A percentile compares a stretch with the other conserved stretches of the same genome.
Conservation (phyloP, 2,329 filamentous ascomycete species). For the Cercospora sp. region DNA sequence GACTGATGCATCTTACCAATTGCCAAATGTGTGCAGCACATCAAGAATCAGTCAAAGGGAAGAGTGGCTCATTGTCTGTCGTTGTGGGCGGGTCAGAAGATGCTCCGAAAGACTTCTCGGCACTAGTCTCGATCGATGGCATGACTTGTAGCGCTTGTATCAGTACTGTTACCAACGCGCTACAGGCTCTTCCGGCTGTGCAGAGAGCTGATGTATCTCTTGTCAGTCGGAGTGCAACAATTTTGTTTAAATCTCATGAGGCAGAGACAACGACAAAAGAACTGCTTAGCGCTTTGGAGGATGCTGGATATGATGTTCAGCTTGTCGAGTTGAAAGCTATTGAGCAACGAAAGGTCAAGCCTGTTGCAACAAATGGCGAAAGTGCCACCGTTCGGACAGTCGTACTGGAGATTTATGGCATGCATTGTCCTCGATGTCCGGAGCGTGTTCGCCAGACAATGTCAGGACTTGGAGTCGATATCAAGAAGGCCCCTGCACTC, state of each 20-base stretch:
- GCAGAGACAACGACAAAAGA: background rate
- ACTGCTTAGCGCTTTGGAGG: background rate
- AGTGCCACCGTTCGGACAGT: background rate
- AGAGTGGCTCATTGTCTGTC: background rate
- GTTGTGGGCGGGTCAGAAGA: background rate
- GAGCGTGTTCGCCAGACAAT: background rate
- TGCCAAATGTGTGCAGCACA: background rate
- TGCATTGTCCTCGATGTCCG: background rate
- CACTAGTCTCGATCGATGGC: background rate
- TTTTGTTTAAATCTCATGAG: background rate
- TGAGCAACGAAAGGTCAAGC: background rate
- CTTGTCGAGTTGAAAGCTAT: background rate
- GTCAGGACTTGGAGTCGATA: background rate
- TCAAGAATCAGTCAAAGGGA: background rate
- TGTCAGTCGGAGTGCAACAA: background rate
- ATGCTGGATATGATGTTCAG: background rate
- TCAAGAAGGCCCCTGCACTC: background rate
- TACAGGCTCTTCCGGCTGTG: background rate
- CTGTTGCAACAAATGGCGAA: background rate
- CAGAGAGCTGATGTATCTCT: background rate
- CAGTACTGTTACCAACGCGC: background rate
- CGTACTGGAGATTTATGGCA: background rate
- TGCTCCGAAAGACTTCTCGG: background rate
- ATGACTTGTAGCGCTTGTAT: background rate
- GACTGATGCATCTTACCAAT: background rate